Evolutionary conservation across 257 asterid species (phyloP).

Genomic region (Verbena officinalis): DNA sequence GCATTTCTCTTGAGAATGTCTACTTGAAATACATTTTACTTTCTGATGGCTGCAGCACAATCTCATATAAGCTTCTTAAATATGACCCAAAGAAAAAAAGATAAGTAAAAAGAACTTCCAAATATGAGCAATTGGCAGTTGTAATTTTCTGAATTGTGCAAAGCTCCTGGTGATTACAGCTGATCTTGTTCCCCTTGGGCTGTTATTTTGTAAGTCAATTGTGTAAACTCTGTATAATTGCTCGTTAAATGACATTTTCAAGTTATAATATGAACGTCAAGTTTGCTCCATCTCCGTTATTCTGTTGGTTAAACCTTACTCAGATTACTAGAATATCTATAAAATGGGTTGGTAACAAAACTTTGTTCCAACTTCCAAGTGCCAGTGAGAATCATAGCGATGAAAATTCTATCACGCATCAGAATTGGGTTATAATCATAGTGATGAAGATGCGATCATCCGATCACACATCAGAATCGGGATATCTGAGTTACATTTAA

Average conservation of each 20-base stretch:
- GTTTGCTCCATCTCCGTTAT: not conserved
- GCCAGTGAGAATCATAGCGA: too few relatives aligned
- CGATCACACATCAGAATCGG: too few relatives aligned
- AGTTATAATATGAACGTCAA: not conserved
- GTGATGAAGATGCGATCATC: too few relatives aligned
- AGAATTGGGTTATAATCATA: not conserved
- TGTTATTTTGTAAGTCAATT: conserved; percentile 12
- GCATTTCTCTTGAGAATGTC: conserved; percentile 56
- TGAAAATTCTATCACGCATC: not conserved
- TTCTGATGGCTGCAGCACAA: not conserved
- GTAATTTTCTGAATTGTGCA: conserved; percentile 26
- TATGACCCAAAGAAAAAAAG: conserved; percentile 2
- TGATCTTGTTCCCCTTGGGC: not conserved
- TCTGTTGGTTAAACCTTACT: conserved; percentile 3
- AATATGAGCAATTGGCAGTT: not conserved
- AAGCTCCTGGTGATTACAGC: conserved; percentile 16
- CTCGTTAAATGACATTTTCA: conserved; percentile 5
- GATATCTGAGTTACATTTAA: too few relatives aligned
- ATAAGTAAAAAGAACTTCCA: not conserved
- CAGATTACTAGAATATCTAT: not conserved
- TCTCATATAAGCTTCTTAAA: conserved; percentile 13
- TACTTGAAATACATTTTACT: conserved; percentile 17
- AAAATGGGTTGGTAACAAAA: too few relatives aligned
- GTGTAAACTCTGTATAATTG: conserved; percentile 29
- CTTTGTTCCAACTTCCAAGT: too few relatives aligned